Percentiles rank a stretch among this genome's conserved stretches.
Conservation (phyloP, 2,329 filamentous ascomycete species). For the Acephala macrosclerotiorum region DNA sequence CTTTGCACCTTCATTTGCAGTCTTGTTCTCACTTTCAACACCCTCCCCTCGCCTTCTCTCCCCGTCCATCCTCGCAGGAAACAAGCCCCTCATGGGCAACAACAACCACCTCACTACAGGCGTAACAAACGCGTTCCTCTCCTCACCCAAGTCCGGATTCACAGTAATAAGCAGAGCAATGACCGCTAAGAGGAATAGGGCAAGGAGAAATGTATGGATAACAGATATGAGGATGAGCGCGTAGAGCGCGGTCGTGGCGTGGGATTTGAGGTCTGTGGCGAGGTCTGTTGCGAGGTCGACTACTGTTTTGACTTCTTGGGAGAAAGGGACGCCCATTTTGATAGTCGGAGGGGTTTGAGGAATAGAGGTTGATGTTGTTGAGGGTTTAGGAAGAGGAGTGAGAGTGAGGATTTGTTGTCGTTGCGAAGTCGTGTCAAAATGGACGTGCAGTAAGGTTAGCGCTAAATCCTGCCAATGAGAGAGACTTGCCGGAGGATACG, state of each 20-base stretch:
- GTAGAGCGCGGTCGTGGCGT: neutral
- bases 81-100: neutral
- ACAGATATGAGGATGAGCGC: neutral
- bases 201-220: neutral
- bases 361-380: too few species aligned
- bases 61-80: neutral
- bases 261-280: neutral
- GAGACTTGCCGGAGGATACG: too few species aligned
- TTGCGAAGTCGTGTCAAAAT: too few species aligned
- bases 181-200: neutral
- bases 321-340: slow-evolving; percentile 16
- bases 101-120: slow-evolving; percentile 4
- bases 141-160: slow-evolving; percentile 55
- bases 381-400: too few species aligned
- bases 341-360: too few species aligned
- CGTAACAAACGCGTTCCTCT: slow-evolving; percentile 51
- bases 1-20: neutral
- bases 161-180: slow-evolving; percentile 48
- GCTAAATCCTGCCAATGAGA: too few species aligned
- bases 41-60: neutral
- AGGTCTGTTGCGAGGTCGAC: neutral
- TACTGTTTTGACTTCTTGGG: slow-evolving; percentile 10
- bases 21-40: neutral
- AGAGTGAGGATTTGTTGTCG: too few species aligned
- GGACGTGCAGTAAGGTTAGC: too few species aligned